Evolutionary conservation across 768 basidiomycete genomes (phyloP).

Genomic region (Suillus spraguei): DNA sequence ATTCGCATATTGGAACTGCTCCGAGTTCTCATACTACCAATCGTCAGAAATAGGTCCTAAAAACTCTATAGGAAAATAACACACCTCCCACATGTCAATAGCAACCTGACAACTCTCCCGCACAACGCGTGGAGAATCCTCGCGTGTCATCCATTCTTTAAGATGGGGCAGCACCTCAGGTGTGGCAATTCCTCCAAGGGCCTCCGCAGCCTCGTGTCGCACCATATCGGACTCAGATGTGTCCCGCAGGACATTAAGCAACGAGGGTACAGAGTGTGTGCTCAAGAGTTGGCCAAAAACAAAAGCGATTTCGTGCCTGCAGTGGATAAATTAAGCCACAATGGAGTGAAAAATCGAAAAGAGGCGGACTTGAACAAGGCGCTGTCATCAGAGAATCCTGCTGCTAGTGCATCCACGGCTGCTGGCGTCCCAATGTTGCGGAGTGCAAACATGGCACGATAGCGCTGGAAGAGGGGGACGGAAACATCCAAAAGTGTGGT

Average conservation of each 20-base stretch:
- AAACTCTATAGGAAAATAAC: constrained; percentile 22
- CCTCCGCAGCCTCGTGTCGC: constrained; percentile 97
- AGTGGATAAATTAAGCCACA: background rate
- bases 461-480: constrained; percentile 85
- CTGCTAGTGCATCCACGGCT: constrained; percentile 89
- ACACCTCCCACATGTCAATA: constrained; percentile 95
- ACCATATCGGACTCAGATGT: constrained; percentile 90
- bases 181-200: constrained; percentile 95
- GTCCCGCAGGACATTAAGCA: constrained; percentile 78
- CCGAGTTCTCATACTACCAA: constrained; percentile 75
- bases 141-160: constrained; percentile 78
- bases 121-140: constrained; percentile 86
- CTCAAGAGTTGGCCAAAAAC: constrained; percentile 96
- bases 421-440: constrained; percentile 87
- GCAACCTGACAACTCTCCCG: constrained; percentile 96
- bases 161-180: constrained; percentile 89
- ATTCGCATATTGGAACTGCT: constrained; percentile 78
- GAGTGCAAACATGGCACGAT: constrained; percentile 97
- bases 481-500: constrained; percentile 63
- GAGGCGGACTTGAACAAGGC: constrained; percentile 86
- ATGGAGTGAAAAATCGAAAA: background rate
- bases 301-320: constrained; percentile 96
- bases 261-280: constrained; percentile 82
- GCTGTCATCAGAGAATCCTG: constrained; percentile 87
- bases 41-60: background rate